phyloP scores from a whole-genome alignment of 208 protist species.

The Acanthamoeba culbertsoni region DNA sequence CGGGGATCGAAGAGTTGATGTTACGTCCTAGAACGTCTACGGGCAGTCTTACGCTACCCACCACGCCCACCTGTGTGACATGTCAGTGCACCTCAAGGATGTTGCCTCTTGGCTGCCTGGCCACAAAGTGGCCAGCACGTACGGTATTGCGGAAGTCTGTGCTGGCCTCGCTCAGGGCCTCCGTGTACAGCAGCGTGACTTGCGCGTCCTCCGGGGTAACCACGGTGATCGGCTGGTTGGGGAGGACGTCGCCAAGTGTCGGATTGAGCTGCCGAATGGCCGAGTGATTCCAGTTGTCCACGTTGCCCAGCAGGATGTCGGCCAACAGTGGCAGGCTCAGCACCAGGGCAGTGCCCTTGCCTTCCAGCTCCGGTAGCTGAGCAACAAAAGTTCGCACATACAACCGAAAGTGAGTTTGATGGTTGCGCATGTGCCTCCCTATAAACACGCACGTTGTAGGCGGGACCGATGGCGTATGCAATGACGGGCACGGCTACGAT shows the following conservation, averaged over 20 bases:
- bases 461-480: neutral
- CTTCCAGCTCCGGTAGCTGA: neutral
- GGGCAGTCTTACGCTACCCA: neutral
- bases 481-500: neutral
- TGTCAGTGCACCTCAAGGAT: neutral
- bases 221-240: neutral
- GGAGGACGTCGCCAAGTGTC: neutral
- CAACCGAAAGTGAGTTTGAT: neutral
- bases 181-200: neutral
- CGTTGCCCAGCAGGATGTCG: slow-evolving; percentile 6
- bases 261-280: neutral
- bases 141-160: neutral
- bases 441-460: neutral
- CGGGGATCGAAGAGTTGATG: neutral
- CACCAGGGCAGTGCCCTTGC: neutral
- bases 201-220: neutral
- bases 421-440: neutral
- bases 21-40: neutral
- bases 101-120: too few relatives aligned
- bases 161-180: neutral
- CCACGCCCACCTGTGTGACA: neutral
- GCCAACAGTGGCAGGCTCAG: neutral
- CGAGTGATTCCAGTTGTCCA: neutral
- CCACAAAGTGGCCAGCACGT: too few relatives aligned
- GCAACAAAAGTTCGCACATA: neutral